Evolutionary conservation across 2,329 filamentous ascomycete genomes (phyloP), one percentile per base, ranked within the genome.

Genomic region (Penicillium psychrosexuale): DNA sequence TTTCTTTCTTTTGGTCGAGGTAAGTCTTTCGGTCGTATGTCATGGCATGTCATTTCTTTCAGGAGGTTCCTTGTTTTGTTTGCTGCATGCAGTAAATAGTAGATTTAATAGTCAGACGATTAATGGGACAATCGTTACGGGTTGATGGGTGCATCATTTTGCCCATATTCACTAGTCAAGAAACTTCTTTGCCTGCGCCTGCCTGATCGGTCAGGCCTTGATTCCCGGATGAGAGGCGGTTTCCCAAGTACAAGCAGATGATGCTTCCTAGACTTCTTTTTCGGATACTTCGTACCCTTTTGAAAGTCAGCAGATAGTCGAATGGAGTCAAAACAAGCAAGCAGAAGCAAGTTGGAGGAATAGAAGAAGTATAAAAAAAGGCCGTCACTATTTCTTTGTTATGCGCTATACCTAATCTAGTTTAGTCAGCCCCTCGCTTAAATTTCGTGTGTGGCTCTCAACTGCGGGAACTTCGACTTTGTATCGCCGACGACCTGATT

Each of bases 401-500:
- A 15, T 51, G 12, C 45, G 44, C 55, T 53, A 65, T 53, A 59
- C 72, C 67, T 30, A 49, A 73, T 69, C 27, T 24, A 66, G 70
- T 56, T 66, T 71, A 72, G 70, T 68, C 65, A 66, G 61, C 61
- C 58, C 58, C 73, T 76, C 74, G 74, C 74, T 76, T 76, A 76
- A 75, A 75, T 73, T 75, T 75, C 71, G 69, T 73, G 69, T 72
- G 68, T 72, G 70, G 65, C 68, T 71, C 69, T 59, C 60, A 53
- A 62, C 57, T 56, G 59, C 61, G 55, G 49, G 57, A 61, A 57
- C 57, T 55, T 47, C 59, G 59, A 62, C 54, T 59, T 62, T 61
- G 61, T 64, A 60, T 69, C 63, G 57, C 64, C 61, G 56, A 62
- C 40, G 54, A 60, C 53, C 58, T 60, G 51, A 57, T 46, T 52